Conservation (phyloP, 2,329 filamentous ascomycete species). For the Colletotrichum camelliae region DNA sequence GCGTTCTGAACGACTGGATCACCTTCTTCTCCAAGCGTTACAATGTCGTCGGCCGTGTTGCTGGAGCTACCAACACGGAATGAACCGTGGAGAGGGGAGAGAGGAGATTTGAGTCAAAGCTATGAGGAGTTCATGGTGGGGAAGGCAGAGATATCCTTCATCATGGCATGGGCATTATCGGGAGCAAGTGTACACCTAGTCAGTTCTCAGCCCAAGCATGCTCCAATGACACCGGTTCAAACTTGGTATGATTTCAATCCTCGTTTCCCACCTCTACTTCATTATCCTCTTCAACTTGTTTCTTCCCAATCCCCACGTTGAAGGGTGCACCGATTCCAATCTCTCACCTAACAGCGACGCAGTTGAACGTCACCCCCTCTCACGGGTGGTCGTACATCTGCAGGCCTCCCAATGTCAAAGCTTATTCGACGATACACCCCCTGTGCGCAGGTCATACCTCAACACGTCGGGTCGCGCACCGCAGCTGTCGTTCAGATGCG, state of each 20-base stretch:
- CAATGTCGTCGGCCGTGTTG: conserved; percentile 79
- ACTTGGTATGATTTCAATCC: neutral
- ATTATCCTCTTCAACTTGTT: neutral
- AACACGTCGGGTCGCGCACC: neutral
- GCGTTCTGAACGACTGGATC: conserved; percentile 87
- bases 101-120: neutral
- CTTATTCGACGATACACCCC: neutral
- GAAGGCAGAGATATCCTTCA: neutral
- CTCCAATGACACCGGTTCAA: neutral
- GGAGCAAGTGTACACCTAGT: neutral
- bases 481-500: neutral
- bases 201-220: neutral
- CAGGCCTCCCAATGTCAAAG: neutral
- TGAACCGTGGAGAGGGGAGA: conserved; percentile 20
- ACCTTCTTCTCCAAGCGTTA: conserved; percentile 98
- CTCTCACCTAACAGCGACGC: neutral
- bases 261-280: neutral
- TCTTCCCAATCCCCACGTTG: neutral
- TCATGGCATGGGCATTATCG: neutral
- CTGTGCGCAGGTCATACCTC: neutral
- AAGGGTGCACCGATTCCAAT: neutral
- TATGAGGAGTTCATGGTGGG: neutral
- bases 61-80: conserved; percentile 64
- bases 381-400: neutral
- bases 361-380: neutral